phyloP scores from a whole-genome alignment of 1,284 basidiomycete species.

The Heliocybe sulcata region DNA sequence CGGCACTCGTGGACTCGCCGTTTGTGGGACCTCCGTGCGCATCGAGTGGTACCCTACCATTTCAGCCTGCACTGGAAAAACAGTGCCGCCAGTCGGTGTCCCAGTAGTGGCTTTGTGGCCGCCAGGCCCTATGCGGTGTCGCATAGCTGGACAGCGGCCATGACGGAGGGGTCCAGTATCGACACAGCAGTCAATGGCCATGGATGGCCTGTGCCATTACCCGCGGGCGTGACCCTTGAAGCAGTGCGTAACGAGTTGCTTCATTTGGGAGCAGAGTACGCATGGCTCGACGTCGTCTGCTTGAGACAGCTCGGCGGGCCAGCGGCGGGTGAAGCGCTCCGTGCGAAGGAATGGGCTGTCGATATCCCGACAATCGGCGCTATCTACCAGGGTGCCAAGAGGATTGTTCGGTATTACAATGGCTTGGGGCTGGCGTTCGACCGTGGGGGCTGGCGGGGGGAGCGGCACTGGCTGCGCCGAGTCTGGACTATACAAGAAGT shows the following conservation, averaged over 20 bases:
- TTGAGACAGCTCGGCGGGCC: constrained; percentile 3
- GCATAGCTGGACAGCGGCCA: constrained; percentile 2
- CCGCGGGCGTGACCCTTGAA: constrained; percentile 4
- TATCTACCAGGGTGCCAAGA: background rate
- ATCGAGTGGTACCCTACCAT: background rate
- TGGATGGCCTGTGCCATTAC: constrained; percentile 6
- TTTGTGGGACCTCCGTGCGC: background rate
- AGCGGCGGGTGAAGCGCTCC: background rate
- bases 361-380: constrained; percentile 8
- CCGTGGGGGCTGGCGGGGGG: background rate
- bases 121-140: constrained; percentile 7
- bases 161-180: background rate
- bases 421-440: background rate
- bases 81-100: too few relatives aligned
- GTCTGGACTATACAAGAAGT: background rate
- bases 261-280: constrained; percentile 5
- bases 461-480: background rate
- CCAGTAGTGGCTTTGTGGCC: background rate
- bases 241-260: constrained; percentile 7
- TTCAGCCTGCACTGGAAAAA: background rate
- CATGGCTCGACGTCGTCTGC: constrained; percentile 7
- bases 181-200: constrained; percentile 3
- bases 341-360: constrained; percentile 6
- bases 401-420: background rate
- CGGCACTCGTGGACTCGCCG: background rate